These are phyloP conservation scores for Aspergillus luchuensis DNA, from an alignment of 2,329 filamentous ascomycete species.

Conservation along the genomic window DNA sequence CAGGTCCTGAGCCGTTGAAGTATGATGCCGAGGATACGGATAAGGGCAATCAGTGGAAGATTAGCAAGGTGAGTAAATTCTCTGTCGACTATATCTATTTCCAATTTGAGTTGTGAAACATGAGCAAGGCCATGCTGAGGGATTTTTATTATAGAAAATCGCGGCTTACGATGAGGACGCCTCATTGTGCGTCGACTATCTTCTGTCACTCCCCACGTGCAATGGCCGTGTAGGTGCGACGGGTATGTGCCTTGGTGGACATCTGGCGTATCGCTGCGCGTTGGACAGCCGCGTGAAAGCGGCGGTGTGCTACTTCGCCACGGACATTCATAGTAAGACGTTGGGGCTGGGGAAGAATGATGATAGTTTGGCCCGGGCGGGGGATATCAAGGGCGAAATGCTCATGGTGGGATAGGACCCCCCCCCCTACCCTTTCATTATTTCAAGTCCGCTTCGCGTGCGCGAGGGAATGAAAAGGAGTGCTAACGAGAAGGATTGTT, in stretches of 20 bases:
- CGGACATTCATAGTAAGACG: conserved; percentile 79
- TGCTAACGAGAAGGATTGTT: conserved; percentile 53
- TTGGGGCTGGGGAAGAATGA: conserved; percentile 70
- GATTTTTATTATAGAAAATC: conserved; percentile 61
- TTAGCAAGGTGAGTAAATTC: conserved; percentile 63
- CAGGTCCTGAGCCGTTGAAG: conserved; percentile 75
- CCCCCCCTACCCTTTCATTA: not conserved
- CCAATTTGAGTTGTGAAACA: not conserved
- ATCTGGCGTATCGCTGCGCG: conserved; percentile 73
- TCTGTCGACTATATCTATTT: not conserved
- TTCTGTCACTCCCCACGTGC: conserved; percentile 73
- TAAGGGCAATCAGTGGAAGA: conserved; percentile 81
- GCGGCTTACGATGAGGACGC: conserved; percentile 84
- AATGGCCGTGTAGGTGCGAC: conserved; percentile 77
- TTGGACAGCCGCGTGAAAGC: conserved; percentile 76
- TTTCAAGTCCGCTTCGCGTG: not conserved
- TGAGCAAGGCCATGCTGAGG: not conserved
- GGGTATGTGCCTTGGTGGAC: conserved; percentile 92
- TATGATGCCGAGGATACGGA: conserved; percentile 90
- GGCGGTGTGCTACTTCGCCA: conserved; percentile 86
- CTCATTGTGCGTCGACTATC: conserved; percentile 65
- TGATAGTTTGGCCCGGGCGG: conserved; percentile 61
- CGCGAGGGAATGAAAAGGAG: not conserved
- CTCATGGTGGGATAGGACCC: conserved; percentile 60
- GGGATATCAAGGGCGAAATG: conserved; percentile 74